Evolutionary conservation across 2,329 filamentous ascomycete genomes (phyloP).

Genomic region (Aspergillus brunneoviolaceus): DNA sequence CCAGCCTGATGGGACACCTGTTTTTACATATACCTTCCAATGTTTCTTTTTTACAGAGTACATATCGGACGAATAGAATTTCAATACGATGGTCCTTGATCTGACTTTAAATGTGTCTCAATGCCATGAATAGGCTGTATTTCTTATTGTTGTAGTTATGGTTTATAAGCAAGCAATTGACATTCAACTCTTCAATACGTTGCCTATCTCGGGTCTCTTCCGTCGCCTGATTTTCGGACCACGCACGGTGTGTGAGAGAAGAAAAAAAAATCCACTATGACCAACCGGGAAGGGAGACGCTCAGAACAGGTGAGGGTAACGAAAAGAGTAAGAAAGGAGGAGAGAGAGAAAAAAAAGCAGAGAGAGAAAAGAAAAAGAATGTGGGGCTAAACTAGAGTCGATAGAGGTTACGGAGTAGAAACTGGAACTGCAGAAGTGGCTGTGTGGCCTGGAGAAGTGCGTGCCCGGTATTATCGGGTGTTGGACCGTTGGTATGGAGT

Average conservation of each 20-base stretch:
- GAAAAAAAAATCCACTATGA: constrained; percentile 12
- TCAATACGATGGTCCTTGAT: neutral
- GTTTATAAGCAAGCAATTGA: neutral
- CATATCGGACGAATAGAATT: constrained; percentile 1
- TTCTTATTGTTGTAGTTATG: neutral
- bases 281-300: constrained; percentile 9
- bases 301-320: neutral
- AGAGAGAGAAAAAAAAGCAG: constrained; percentile 5
- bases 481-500: neutral
- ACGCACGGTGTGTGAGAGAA: constrained; percentile 14
- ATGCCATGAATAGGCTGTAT: neutral
- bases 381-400: constrained; percentile 20
- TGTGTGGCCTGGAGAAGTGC: constrained; percentile 26
- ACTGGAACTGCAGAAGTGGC: constrained; percentile 24
- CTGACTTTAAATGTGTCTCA: neutral
- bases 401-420: constrained; percentile 23
- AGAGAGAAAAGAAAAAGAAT: constrained; percentile 11
- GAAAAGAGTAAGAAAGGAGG: constrained; percentile 10
- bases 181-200: neutral
- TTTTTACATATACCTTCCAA: constrained; percentile 6
- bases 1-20: constrained; percentile 15
- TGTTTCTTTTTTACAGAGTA: neutral
- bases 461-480: constrained; percentile 20
- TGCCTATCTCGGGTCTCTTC: constrained; percentile 16
- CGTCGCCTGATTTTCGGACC: constrained; percentile 16